Evolutionary conservation across 2,329 filamentous ascomycete genomes (phyloP).

Genomic region (Penicillium paneum): DNA sequence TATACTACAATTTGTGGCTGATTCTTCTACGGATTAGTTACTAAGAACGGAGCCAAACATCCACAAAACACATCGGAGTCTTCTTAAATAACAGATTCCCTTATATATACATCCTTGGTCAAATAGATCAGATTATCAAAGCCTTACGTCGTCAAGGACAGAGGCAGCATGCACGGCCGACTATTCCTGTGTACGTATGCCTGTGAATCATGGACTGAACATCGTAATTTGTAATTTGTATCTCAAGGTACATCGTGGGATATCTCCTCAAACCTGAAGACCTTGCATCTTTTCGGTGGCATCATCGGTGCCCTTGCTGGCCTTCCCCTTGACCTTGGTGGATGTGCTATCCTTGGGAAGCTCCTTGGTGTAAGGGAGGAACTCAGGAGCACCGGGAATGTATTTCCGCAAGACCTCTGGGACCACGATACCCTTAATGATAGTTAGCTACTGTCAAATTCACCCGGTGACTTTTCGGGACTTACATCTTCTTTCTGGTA

Average conservation of each 20-base stretch:
- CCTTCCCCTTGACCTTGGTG: conserved; percentile 51
- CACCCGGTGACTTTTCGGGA: conserved; percentile 7
- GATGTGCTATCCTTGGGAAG: conserved; percentile 71
- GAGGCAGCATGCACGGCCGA: not conserved
- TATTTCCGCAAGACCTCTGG: conserved; percentile 84
- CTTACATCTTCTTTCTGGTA: conserved; percentile 83
- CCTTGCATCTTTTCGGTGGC: conserved; percentile 42
- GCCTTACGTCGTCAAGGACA: not conserved
- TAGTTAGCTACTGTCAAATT: conserved; percentile 17
- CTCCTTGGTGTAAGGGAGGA: conserved; percentile 84
- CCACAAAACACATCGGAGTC: not conserved
- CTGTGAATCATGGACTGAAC: not conserved
- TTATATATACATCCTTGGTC: not conserved
- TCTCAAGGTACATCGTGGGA: not conserved
- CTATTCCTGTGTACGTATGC: not conserved
- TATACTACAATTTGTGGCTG: no score
- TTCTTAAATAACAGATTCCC: not conserved
- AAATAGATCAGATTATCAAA: not conserved
- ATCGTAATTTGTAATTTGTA: not conserved
- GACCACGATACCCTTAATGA: conserved; percentile 65
- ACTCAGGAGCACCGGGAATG: conserved; percentile 82
- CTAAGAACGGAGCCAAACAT: no score
- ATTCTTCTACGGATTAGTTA: no score
- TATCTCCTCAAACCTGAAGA: conserved; percentile 36
- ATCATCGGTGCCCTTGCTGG: conserved; percentile 28